Percentiles rank a stretch among this genome's conserved stretches.
Evolutionary conservation across 306 rosid species (phyloP).

Genomic region (Quercus mongolica): DNA sequence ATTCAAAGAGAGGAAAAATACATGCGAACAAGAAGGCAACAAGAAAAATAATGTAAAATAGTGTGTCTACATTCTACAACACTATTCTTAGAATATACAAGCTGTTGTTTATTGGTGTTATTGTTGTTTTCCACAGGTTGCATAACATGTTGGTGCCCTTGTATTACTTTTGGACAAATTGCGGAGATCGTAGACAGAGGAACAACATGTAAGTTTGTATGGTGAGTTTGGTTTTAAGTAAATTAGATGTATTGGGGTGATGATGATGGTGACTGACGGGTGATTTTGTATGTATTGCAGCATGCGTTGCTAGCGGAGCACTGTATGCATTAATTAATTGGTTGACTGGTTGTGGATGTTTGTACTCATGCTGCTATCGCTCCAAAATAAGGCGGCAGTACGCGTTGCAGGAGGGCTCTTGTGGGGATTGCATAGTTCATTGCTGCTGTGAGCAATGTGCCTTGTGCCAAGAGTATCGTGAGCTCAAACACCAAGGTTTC

Average conservation of each 20-base stretch:
- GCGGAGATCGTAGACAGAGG: constrained; percentile 16
- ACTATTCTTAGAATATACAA: no score
- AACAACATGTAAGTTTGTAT: neutral
- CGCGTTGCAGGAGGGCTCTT: neutral
- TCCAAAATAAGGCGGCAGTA: constrained; percentile 8
- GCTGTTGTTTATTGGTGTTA: no score
- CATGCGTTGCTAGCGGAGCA: neutral
- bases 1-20: no score
- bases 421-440: constrained; percentile 13
- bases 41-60: no score
- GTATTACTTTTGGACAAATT: constrained; percentile 14
- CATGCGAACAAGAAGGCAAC: no score
- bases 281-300: neutral
- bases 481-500: constrained; percentile 11
- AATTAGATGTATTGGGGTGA: neutral
- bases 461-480: constrained; percentile 20
- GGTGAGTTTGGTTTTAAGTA: no score
- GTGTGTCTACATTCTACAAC: no score
- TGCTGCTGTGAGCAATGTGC: constrained; percentile 9
- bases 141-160: constrained; percentile 3
- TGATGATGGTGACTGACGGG: no score
- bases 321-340: neutral
- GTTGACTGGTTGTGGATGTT: neutral
- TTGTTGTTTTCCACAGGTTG: neutral
- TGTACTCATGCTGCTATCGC: constrained; percentile 3